phyloP scores from a whole-genome alignment of 768 basidiomycete genomes.

The Gyrodon lividus region DNA sequence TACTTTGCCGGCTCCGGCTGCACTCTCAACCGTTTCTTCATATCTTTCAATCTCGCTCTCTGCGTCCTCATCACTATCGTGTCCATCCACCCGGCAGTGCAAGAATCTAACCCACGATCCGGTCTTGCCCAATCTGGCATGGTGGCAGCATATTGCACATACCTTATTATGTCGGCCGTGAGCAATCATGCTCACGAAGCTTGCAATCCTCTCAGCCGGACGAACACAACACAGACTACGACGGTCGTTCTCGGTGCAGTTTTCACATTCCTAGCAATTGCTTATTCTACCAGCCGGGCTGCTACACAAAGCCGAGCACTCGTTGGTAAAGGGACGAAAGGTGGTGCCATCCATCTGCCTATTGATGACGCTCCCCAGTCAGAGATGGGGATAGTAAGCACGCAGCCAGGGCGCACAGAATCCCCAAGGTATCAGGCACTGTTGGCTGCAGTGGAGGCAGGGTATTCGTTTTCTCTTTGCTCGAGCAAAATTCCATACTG shows the following conservation, averaged over 20 bases:
- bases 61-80: slow-evolving; percentile 77
- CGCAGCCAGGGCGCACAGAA: slow-evolving; percentile 81
- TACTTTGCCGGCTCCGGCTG: slow-evolving; percentile 90
- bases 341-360: slow-evolving; percentile 62
- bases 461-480: slow-evolving; percentile 47
- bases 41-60: slow-evolving; percentile 87
- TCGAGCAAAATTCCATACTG: neutral
- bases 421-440: slow-evolving; percentile 91
- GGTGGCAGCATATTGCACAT: slow-evolving; percentile 98
- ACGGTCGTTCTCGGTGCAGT: slow-evolving; percentile 87
- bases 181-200: slow-evolving; percentile 83
- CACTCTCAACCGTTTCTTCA: slow-evolving; percentile 94
- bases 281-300: slow-evolving; percentile 94
- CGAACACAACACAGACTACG: slow-evolving; percentile 72
- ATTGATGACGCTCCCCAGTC: slow-evolving; percentile 56
- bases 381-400: slow-evolving; percentile 74
- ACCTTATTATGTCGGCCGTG: slow-evolving; percentile 90
- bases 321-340: slow-evolving; percentile 68
- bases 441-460: slow-evolving; percentile 93
- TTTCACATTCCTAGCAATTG: slow-evolving; percentile 97
- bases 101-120: slow-evolving; percentile 90
- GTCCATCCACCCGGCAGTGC: slow-evolving; percentile 81
- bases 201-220: slow-evolving; percentile 87
- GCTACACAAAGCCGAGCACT: slow-evolving; percentile 94
- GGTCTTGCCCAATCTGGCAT: slow-evolving; percentile 94